Base-by-base conservation (phyloP, 768 basidiomycete species). In the Leccinum disarticulatum region DNA sequence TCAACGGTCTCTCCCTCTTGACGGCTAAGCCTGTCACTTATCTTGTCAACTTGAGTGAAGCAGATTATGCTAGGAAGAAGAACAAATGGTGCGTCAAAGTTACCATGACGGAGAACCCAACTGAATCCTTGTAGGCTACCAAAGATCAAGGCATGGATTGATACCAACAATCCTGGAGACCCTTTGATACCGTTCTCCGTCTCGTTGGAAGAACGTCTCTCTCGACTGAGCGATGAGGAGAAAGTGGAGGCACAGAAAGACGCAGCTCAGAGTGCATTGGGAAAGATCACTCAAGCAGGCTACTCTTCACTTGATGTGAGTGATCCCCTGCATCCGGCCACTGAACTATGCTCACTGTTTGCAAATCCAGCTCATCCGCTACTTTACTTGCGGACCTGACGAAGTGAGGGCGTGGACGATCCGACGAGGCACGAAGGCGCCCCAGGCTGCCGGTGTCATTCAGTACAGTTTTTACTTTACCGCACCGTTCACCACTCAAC, bases 381-480 rank as follows among this genome's bases (percentile, higher is more conserved):
- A 97, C 80, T 97, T 97, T 78, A 99, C 97, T 17, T 95, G 93
- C 69, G 97, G 97, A 11, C 95, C 95, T 3, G 90, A 91, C 65
- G 96, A 98, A 77, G 95, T 98, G 9, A 90, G 97, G 55, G 96
- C 96, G 8, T 99, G 97, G 97, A 98, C 95, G 1, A 93, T 99
- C 70, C 82, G 95, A 59, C 87, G 85, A 59, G 95, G 93, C 22
- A 95, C 89, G 28, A 97, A 95, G 73, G 96, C 97, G 1, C 97
- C 96, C 3, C 91, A 94, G 72, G 97, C 97, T 8, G 97, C 97
- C 41, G 97, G 97, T 74, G 94, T 98, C 64, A 98, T 98, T 70
- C 96, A 98, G 90, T 93, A 70, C 54, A 19, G 90, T 80, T 13
- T 19, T 50, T 25, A 27, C 6, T n/a, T 19, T 6, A 6, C 10